Base-by-base conservation (phyloP, 495 filamentous ascomycete genomes). In the Wilcoxina mikolae region DNA sequence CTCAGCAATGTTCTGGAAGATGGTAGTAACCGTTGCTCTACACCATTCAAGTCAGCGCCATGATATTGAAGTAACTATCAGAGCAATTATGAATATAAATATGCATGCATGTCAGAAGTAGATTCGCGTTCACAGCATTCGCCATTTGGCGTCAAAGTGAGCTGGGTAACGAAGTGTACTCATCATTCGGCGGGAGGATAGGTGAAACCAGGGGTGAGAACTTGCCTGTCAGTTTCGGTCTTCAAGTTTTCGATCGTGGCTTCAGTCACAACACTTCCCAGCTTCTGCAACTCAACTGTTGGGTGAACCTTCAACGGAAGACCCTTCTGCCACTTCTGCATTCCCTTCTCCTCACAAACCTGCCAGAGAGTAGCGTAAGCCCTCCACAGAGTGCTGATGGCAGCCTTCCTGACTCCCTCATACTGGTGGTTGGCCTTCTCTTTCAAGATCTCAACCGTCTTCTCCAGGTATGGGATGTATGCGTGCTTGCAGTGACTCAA, bases 111-210 rank as follows among this genome's bases (percentile, higher is more conserved):
- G 38, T 74, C 71, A 82, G 72, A 72, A 74, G 68, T 70, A 76
- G 73, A 78, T 73, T 85, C 85, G 87, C 72, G 72, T 94, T 91
- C 79, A 76, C 87, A 87, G 82, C 89, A 95, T 77, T 72, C 78
- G 77, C 84, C 79, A 71, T 65, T 72, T 76, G 75, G 84, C 79
- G 78, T 96, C 82, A 83, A 83, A 94, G 90, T 95, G 90, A 95
- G 88, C 87, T 95, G 88, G 88, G 90, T 89, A 91, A 85, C 86
- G 85, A 79, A 72, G 69, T 69, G 70, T 77, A 69, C 71, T 94
- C 86, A 94, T 96, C 88, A 90, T 88, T 67, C 68, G 60, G 18
- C 3, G 25, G 17, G 11, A 56, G n/a, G 27, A 48, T 25, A 22
- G n/a, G 53, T 48, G 47, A 56, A 43, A 61, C 57, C 43, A 3